Percentiles rank a stretch among this genome's conserved stretches.
Conservation (phyloP, 805 yeast species). For the Torulaspora gathmanii region DNA sequence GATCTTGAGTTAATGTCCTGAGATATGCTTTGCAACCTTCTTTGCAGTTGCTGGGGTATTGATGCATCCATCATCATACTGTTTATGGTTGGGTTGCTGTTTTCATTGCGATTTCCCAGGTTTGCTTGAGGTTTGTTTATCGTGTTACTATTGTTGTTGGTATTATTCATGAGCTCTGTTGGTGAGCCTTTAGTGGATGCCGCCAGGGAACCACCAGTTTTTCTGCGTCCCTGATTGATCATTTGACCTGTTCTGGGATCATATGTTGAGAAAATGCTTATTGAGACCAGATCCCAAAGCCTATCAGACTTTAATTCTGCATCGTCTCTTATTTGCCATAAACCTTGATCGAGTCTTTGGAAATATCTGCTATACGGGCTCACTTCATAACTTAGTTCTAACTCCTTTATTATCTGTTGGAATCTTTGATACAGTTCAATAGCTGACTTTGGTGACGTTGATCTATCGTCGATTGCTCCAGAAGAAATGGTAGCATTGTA, state of each 20-base stretch:
- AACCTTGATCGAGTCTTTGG: constrained; percentile 24
- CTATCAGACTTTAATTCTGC: constrained; percentile 26
- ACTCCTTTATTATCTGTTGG: constrained; percentile 34
- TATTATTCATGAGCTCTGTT: constrained; percentile 11
- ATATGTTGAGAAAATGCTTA: constrained; percentile 25
- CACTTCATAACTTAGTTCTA: constrained; percentile 29
- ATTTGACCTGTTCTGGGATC: constrained; percentile 29
- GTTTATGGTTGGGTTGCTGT: constrained; percentile 15
- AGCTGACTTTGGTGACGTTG: constrained; percentile 34
- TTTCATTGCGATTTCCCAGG: constrained; percentile 5
- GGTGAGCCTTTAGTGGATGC: constrained; percentile 27
- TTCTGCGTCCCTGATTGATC: constrained; percentile 23
- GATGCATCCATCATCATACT: constrained; percentile 24
- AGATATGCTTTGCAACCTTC: constrained; percentile 25
- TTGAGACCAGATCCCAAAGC: constrained; percentile 30
- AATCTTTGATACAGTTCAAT: constrained; percentile 35
- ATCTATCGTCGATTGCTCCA: constrained; percentile 28
- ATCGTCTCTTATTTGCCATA: constrained; percentile 32
- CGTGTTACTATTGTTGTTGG: constrained; percentile 6
- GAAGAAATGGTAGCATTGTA: constrained; percentile 28
- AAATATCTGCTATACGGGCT: constrained; percentile 33
- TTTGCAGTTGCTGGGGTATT: constrained; percentile 30
- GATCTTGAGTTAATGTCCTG: constrained; percentile 29
- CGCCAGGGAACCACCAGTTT: constrained; percentile 16
- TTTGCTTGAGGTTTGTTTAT: constrained; percentile 6